phyloP scores from a whole-genome alignment of 2,329 filamentous ascomycete species.

The Gnomoniopsis smithogilvyi region DNA sequence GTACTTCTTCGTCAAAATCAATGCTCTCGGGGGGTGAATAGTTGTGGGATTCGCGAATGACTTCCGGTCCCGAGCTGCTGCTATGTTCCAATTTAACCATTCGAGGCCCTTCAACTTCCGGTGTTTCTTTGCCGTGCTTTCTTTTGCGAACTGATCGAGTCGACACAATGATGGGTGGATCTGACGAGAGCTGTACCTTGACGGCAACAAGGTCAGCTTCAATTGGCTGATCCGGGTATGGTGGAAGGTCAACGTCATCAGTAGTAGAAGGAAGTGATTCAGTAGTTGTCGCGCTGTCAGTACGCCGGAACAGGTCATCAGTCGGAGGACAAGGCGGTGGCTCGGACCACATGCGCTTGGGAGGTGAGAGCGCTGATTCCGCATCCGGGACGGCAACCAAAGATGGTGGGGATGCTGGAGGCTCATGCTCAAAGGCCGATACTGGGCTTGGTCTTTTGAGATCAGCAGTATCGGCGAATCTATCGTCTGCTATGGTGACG shows the following conservation, averaged over 20 bases:
- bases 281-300: background rate
- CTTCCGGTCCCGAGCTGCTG: constrained; percentile 27
- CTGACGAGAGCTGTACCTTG: constrained; percentile 54
- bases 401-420: background rate
- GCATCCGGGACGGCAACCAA: background rate
- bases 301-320: background rate
- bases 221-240: constrained; percentile 22
- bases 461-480: background rate
- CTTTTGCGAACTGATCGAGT: constrained; percentile 48
- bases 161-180: constrained; percentile 47
- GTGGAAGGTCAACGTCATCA: constrained; percentile 26
- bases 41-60: constrained; percentile 23
- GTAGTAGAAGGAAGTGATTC: background rate
- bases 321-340: background rate
- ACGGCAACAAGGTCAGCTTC: constrained; percentile 23
- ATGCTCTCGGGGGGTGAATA: constrained; percentile 53
- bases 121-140: constrained; percentile 29
- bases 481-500: background rate
- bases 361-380: background rate
- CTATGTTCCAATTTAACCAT: constrained; percentile 42
- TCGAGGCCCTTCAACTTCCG: constrained; percentile 22
- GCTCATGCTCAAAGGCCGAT: background rate
- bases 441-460: background rate
- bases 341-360: background rate
- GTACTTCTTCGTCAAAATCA: constrained; percentile 52